These are phyloP conservation scores for Claviceps africana DNA, from an alignment of 2,329 filamentous ascomycete species.

Conservation along the genomic window DNA sequence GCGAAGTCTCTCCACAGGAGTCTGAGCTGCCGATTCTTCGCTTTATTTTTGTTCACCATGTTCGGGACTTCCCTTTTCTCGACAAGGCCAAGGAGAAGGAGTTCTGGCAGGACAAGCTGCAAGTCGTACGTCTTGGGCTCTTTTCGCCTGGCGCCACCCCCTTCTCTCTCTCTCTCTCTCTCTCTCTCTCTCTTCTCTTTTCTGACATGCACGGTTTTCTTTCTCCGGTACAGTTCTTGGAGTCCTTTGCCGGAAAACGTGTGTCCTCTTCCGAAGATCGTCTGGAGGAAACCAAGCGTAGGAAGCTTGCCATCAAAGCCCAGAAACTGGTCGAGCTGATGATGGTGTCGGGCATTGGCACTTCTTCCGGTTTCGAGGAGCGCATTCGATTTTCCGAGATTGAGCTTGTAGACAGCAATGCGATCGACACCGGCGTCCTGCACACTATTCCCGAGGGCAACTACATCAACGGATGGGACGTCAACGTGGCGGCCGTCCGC, in stretches of 20 bases:
- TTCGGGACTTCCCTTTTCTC: conserved; percentile 94
- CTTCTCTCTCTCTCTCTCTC: too few relatives aligned
- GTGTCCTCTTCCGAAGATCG: conserved; percentile 95
- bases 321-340: conserved; percentile 95
- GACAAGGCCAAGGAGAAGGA: conserved; percentile 96
- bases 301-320: conserved; percentile 82
- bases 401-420: conserved; percentile 86
- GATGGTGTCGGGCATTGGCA: conserved; percentile 97
- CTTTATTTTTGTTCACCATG: conserved; percentile 96
- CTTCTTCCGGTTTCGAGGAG: conserved; percentile 93
- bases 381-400: conserved; percentile 92
- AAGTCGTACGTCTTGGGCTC: conserved; percentile 53
- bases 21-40: conserved; percentile 86
- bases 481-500: conserved; percentile 84
- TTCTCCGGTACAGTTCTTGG: conserved; percentile 54
- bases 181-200: too few relatives aligned
- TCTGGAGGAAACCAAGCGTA: conserved; percentile 86
- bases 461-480: conserved; percentile 89
- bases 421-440: conserved; percentile 79
- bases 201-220: neutral
- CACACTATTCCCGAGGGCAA: conserved; percentile 83
- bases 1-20: conserved; percentile 84
- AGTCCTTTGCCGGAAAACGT: conserved; percentile 92
- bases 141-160: too few relatives aligned
- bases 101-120: conserved; percentile 97